Evolutionary conservation across 2,329 filamentous ascomycete species (phyloP).

Genomic region (Microdochium nivale): DNA sequence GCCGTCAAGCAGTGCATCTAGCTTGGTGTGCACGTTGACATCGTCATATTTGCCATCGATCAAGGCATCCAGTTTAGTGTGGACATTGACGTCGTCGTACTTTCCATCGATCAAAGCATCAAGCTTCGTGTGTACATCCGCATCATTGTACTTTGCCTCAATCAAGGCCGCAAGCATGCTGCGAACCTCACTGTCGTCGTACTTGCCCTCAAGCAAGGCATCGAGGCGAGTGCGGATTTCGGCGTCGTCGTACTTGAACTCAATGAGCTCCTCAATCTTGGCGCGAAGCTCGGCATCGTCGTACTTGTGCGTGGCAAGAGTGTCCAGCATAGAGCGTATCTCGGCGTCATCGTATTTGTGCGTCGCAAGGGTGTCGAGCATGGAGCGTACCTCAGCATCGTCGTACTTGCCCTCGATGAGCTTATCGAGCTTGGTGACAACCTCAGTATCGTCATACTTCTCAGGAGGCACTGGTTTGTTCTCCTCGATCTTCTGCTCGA

Average conservation of each 20-base stretch:
- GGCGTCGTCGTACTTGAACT: slow-evolving; percentile 1
- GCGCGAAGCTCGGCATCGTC: slow-evolving; percentile 19
- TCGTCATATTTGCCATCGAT: slow-evolving; percentile 35
- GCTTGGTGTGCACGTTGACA: slow-evolving; percentile 18
- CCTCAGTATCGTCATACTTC: slow-evolving; percentile 55
- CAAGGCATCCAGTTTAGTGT: slow-evolving; percentile 19
- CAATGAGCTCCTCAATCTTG: slow-evolving; percentile 24
- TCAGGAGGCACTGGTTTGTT: slow-evolving; percentile 49
- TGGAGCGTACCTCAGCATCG: slow-evolving; percentile 17
- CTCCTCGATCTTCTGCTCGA: slow-evolving; percentile 53
- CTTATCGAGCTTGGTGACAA: slow-evolving; percentile 49
- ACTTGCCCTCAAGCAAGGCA: slow-evolving; percentile 12
- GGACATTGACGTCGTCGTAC: neutral
- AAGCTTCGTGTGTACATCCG: slow-evolving; percentile 9
- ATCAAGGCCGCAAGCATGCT: slow-evolving; percentile 27
- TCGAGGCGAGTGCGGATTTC: slow-evolving; percentile 10
- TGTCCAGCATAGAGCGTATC: slow-evolving; percentile 15
- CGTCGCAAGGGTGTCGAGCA: slow-evolving; percentile 23
- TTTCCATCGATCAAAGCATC: slow-evolving; percentile 7
- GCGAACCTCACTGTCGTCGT: slow-evolving; percentile 18
- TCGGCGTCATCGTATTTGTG: slow-evolving; percentile 24
- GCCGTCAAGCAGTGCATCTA: slow-evolving; percentile 25
- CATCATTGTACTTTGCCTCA: slow-evolving; percentile 12
- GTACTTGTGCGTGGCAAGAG: slow-evolving; percentile 11
- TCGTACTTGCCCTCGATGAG: slow-evolving; percentile 19